Base-by-base conservation (phyloP, 1,284 basidiomycete species). In the Moesziomyces parantarcticus region DNA sequence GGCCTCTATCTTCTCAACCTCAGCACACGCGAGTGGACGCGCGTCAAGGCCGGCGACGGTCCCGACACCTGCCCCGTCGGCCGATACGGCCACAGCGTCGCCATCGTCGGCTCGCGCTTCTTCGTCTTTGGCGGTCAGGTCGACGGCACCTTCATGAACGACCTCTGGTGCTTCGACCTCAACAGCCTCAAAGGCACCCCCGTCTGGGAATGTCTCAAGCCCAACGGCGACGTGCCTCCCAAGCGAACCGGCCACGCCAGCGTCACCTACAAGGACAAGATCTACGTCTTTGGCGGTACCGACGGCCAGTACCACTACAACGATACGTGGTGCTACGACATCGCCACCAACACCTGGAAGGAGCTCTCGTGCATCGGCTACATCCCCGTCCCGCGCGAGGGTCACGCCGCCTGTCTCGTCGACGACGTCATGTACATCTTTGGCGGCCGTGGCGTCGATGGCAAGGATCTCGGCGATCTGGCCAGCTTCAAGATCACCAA, bases 241-340 rank as follows among this genome's bases (percentile, higher is more conserved):
- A 89, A 90, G 59, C 89, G 97, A 68, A 98, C 97, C 1, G 96
- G 97, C 39, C 97, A 99, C 86, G 89, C 93, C 62, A 92, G 92
- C 80, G 89, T 98, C 50, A 91, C 93, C 2, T 88, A 89, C 82
- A 91, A 90, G 66, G 92, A 97, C 80, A 91, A 90, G 75, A 90
- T 99, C 63, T 78, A 57, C 79, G 94, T 94, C 58, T 99, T 99
- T 79, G 97, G 97, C 48, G 97, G 97, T 53, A 99, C 97, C 6
- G 97, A 99, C 80, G 96, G 95, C 25, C 91, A 92, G 83, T 99
- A 93, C 85, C 97, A 99, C 85, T 99, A 99, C 86, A 99, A 99
- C 85, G 97, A 99, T 83, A 99, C 96, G 6, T 99, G 97, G 97
- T 88, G 91, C 25, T 98, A 94, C 84, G 94, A 97, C 84, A 87